phyloP scores from a whole-genome alignment of 345 rosid species.

The Populus nigra region DNA sequence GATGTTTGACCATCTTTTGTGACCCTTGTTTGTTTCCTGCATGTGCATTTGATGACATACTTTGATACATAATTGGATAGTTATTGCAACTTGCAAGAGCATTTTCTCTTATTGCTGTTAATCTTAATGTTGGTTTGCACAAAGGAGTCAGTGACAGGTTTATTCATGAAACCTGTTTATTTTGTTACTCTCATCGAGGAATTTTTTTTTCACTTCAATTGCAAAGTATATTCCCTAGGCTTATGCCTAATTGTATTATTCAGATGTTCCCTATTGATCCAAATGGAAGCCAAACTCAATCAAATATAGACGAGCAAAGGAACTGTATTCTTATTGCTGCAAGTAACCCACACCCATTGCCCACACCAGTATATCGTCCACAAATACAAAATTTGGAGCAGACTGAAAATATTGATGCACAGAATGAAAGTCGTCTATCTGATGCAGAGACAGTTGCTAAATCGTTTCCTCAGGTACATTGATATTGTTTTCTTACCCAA shows the following conservation, averaged over 20 bases:
- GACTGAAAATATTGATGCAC: conserved; percentile 55
- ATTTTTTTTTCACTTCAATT: background rate
- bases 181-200: background rate
- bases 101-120: background rate
- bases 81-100: background rate
- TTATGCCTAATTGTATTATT: conserved; percentile 23
- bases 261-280: conserved; percentile 68
- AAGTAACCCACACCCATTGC: conserved; percentile 84
- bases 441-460: conserved; percentile 90
- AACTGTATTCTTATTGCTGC: conserved; percentile 91
- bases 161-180: background rate
- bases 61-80: background rate
- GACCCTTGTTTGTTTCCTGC: background rate
- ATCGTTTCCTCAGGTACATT: conserved; percentile 62
- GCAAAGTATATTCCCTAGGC: background rate
- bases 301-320: conserved; percentile 64
- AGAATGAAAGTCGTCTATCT: conserved; percentile 62
- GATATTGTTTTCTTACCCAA: conserved; percentile 7
- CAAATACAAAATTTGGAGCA: conserved; percentile 60
- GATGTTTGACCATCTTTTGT: background rate
- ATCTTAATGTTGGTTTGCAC: background rate
- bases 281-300: conserved; percentile 65
- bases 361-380: conserved; percentile 90
- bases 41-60: background rate
- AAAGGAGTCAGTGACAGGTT: background rate